Conservation (phyloP, 73 alveolate genomes). For the Tetrahymena borealis region DNA sequence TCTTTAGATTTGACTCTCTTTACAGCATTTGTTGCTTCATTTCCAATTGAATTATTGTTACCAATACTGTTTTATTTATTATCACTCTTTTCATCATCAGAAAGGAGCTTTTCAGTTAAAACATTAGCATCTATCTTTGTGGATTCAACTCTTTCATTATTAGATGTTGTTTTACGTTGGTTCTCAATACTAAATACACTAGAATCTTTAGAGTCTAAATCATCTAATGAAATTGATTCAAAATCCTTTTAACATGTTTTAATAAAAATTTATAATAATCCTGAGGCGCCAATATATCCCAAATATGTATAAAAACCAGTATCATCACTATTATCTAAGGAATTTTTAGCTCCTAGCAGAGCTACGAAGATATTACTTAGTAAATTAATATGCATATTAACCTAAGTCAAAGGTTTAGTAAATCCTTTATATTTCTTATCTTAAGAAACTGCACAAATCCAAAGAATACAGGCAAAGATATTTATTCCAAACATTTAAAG, state of each 20-base stretch:
- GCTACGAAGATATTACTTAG: background rate
- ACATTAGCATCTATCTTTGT: background rate
- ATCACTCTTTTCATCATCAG: background rate
- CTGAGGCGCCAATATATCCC: background rate
- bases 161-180: background rate
- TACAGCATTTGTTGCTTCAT: too few species aligned
- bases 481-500: background rate
- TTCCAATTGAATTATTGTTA: too few species aligned
- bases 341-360: background rate
- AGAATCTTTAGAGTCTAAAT: background rate
- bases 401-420: background rate
- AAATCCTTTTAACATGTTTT: background rate
- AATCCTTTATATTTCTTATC: background rate
- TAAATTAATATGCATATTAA: background rate
- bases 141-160: background rate
- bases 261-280: background rate
- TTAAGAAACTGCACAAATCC: background rate
- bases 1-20: too few species aligned
- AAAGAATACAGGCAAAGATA: background rate
- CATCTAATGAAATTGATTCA: background rate
- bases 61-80: too few species aligned
- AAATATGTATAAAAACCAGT: background rate
- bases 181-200: background rate
- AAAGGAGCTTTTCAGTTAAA: background rate
- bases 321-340: background rate